These are phyloP conservation scores for Talaromyces sp. DNA, from an alignment of 2,329 filamentous ascomycete species.

Conservation along the genomic window DNA sequence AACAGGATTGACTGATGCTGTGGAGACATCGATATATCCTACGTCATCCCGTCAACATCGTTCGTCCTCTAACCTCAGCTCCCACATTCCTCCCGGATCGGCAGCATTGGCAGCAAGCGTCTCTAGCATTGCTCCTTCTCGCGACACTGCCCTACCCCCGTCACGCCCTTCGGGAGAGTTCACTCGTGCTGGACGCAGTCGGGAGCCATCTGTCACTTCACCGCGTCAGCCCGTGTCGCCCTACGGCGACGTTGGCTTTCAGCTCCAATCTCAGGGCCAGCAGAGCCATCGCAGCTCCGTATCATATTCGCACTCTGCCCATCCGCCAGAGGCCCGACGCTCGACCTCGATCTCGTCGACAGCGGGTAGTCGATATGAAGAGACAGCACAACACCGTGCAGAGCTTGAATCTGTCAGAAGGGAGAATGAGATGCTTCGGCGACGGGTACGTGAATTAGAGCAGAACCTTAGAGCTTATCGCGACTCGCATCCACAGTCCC, in stretches of 20 bases:
- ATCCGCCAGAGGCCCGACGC: conserved; percentile 27
- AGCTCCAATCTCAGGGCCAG: conserved; percentile 21
- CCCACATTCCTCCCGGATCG: conserved; percentile 38
- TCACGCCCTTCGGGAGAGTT: conserved; percentile 30
- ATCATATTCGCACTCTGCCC: conserved; percentile 19
- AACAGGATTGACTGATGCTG: conserved; percentile 48
- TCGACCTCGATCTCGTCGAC: conserved; percentile 28
- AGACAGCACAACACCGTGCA: conserved; percentile 38
- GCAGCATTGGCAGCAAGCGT: conserved; percentile 36
- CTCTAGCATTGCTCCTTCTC: conserved; percentile 43
- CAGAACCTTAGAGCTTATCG: conserved; percentile 33
- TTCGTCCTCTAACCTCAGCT: conserved; percentile 54
- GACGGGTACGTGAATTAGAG: conserved; percentile 45
- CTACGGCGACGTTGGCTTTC: conserved; percentile 28
- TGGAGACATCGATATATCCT: conserved; percentile 49
- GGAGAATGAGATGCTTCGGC: conserved; percentile 46
- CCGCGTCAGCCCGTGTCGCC: conserved; percentile 35
- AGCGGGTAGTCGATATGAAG: conserved; percentile 36
- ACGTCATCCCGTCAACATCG: conserved; percentile 55
- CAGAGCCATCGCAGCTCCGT: conserved; percentile 24
- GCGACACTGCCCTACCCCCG: conserved; percentile 31
- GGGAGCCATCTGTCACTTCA: conserved; percentile 42
- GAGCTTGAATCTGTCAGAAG: conserved; percentile 45
- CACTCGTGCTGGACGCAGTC: conserved; percentile 34
- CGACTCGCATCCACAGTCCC: conserved; percentile 12